These are phyloP conservation scores for Paracoccidioides lutzii DNA, from an alignment of 2,329 filamentous ascomycete genomes.

Conservation along the genomic window DNA sequence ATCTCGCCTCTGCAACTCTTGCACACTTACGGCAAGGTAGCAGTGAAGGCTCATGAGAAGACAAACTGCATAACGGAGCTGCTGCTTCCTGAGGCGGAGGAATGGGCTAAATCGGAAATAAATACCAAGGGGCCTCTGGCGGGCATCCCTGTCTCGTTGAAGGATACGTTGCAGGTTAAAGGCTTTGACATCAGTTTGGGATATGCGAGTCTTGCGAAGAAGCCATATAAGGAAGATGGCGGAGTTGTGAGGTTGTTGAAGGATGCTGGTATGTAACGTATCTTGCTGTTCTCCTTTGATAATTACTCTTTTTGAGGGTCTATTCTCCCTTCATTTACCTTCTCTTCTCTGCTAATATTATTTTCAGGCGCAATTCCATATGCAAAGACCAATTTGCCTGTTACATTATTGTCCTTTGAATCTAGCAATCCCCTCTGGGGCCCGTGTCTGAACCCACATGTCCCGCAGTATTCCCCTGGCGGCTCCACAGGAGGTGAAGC, in stretches of 20 bases:
- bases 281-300: not conserved
- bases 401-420: conserved; percentile 77
- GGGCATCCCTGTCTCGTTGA: conserved; percentile 75
- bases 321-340: not conserved
- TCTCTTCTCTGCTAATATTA: not conserved
- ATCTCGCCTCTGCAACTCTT: conserved; percentile 60
- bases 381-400: conserved; percentile 82
- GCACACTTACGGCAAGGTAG: conserved; percentile 75
- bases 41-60: conserved; percentile 66
- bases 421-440: conserved; percentile 74
- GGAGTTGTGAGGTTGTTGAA: conserved; percentile 64
- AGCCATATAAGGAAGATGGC: conserved; percentile 55
- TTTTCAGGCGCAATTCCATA: conserved; percentile 63
- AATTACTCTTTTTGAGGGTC: no score
- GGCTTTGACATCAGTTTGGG: conserved; percentile 76
- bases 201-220: conserved; percentile 59
- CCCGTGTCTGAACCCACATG: conserved; percentile 68
- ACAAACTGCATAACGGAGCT: conserved; percentile 88
- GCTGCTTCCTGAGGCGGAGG: conserved; percentile 63
- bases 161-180: conserved; percentile 63
- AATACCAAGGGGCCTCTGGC: conserved; percentile 73
- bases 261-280: conserved; percentile 46
- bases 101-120: conserved; percentile 49
- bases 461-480: conserved; percentile 69
- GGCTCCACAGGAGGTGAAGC: conserved; percentile 79